Evolutionary conservation across 2,329 filamentous ascomycete genomes (phyloP).

Genomic region (Sordariomycetes sp.): DNA sequence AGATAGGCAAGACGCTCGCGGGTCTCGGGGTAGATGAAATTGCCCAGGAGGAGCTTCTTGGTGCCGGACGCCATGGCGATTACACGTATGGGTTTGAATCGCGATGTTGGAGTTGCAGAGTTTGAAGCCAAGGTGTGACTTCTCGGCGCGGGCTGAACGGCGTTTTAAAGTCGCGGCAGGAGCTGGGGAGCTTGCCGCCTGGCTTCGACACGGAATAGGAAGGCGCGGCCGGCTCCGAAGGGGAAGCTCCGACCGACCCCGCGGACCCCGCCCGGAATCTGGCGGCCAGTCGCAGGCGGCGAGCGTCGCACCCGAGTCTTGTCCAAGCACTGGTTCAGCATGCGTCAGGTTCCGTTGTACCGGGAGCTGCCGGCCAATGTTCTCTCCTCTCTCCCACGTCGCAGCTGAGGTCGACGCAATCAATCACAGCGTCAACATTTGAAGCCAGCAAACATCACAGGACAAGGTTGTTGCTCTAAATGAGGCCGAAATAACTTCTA

Average conservation of each 20-base stretch:
- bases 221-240: background rate
- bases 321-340: too few relatives aligned
- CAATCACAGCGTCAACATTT: too few relatives aligned
- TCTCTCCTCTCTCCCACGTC: too few relatives aligned
- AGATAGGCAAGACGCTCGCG: constrained; percentile 38
- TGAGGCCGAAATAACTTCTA: background rate
- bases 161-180: background rate
- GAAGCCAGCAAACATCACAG: too few relatives aligned
- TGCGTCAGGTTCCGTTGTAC: too few relatives aligned
- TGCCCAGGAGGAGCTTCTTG: constrained; percentile 40
- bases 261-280: too few relatives aligned
- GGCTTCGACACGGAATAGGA: background rate
- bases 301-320: background rate
- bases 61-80: constrained; percentile 9
- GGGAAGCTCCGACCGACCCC: background rate
- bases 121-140: background rate
- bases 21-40: constrained; percentile 41
- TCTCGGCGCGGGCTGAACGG: too few relatives aligned
- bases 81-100: too few relatives aligned
- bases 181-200: background rate
- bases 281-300: background rate
- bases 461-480: too few relatives aligned
- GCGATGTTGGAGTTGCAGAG: background rate
- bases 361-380: too few relatives aligned
- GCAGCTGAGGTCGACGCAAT: too few relatives aligned